phyloP scores from a whole-genome alignment of 2,329 filamentous ascomycete genomes.

The Ceratocystis huliohia region DNA sequence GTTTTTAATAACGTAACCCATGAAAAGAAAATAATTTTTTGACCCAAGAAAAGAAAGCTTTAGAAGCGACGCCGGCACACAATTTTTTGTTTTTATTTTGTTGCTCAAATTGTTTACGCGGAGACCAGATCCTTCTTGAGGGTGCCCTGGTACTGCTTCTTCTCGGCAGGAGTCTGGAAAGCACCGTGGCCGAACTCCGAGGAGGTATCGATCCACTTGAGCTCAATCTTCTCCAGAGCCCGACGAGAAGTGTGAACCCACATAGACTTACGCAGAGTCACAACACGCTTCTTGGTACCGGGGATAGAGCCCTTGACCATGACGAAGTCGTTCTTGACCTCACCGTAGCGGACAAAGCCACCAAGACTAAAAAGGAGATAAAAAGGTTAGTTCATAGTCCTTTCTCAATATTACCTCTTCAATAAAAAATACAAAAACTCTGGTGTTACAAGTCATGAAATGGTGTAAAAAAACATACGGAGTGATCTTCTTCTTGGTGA shows the following conservation, averaged over 20 bases:
- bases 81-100: conserved; percentile 21
- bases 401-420: no score
- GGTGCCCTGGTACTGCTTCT: conserved; percentile 92
- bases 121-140: conserved; percentile 89
- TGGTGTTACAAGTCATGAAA: no score
- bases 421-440: no score
- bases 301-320: conserved; percentile 96
- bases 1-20: conserved; percentile 15
- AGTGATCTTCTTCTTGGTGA: conserved; percentile 99
- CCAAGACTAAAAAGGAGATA: conserved; percentile 53
- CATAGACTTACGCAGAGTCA: conserved; percentile 98
- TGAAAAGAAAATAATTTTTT: conserved; percentile 9
- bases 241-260: conserved; percentile 92
- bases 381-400: conserved; percentile 27
- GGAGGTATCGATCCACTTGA: conserved; percentile 99
- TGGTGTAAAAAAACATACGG: conserved; percentile 56
- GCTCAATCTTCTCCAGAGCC: conserved; percentile 96
- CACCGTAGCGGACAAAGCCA: conserved; percentile 98
- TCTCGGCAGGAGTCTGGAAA: conserved; percentile 97
- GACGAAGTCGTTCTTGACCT: conserved; percentile 98
- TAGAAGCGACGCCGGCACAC: conserved; percentile 17
- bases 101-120: conserved; percentile 29
- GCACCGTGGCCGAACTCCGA: conserved; percentile 99
- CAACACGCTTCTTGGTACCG: conserved; percentile 98
- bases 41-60: conserved; percentile 5